Conservation (phyloP, 2,329 filamentous ascomycete genomes). For the Claviceps sp. region DNA sequence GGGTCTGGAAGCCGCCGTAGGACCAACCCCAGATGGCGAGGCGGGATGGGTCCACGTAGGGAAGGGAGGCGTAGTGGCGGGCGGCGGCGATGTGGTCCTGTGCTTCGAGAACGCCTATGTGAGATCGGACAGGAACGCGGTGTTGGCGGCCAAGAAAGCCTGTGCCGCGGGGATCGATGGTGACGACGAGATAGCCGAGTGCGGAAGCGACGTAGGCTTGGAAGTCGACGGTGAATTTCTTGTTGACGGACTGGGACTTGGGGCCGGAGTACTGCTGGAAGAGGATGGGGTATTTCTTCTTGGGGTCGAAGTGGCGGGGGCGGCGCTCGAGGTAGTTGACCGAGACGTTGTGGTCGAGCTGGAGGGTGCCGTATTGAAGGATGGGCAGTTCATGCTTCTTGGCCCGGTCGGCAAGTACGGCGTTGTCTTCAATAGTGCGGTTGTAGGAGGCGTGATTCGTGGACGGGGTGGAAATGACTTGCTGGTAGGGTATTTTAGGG, state of each 20-base stretch:
- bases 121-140: slow-evolving; percentile 67
- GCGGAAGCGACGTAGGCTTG: slow-evolving; percentile 76
- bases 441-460: slow-evolving; percentile 46
- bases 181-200: slow-evolving; percentile 87
- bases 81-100: slow-evolving; percentile 85
- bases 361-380: slow-evolving; percentile 69
- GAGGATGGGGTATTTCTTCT: slow-evolving; percentile 81
- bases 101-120: slow-evolving; percentile 75
- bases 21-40: slow-evolving; percentile 98
- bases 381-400: slow-evolving; percentile 70
- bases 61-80: slow-evolving; percentile 66
- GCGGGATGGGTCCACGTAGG: slow-evolving; percentile 69
- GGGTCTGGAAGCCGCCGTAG: slow-evolving; percentile 86
- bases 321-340: slow-evolving; percentile 68
- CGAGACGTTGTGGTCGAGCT: slow-evolving; percentile 61
- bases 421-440: slow-evolving; percentile 67
- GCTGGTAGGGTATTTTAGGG: slow-evolving; percentile 80
- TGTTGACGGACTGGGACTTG: slow-evolving; percentile 77
- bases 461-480: slow-evolving; percentile 71
- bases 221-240: slow-evolving; percentile 74
- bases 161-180: slow-evolving; percentile 85
- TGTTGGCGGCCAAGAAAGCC: slow-evolving; percentile 78
- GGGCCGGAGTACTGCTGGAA: slow-evolving; percentile 94
- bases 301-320: slow-evolving; percentile 74
- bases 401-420: slow-evolving; percentile 52